These are phyloP conservation scores for Aspergillus wentii DNA, from an alignment of 495 filamentous ascomycete genomes.

Conservation along the genomic window DNA sequence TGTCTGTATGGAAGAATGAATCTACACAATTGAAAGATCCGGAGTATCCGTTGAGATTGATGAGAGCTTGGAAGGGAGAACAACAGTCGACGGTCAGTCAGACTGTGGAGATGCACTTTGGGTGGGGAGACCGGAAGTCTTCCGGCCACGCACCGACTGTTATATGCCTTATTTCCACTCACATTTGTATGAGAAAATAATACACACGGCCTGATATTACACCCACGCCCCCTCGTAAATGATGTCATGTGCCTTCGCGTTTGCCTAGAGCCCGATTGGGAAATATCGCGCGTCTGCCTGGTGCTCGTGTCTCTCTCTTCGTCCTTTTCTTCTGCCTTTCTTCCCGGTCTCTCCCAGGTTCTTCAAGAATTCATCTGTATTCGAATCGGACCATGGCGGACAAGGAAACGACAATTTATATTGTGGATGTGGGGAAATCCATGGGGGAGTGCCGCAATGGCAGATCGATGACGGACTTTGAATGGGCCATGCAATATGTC, in stretches of 20 bases:
- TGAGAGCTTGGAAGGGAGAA: conserved; percentile 54
- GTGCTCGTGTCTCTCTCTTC: conserved; percentile 6
- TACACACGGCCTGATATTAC: not conserved
- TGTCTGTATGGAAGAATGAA: conserved; percentile 35
- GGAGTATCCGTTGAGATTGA: too few species aligned
- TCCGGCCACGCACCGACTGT: not conserved
- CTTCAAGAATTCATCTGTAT: too few species aligned
- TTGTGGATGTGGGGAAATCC: conserved; percentile 79
- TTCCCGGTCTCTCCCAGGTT: too few species aligned
- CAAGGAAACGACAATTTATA: conserved; percentile 90
- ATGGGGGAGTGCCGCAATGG: conserved; percentile 74
- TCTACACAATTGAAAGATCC: too few species aligned
- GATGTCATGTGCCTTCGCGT: conserved; percentile 45
- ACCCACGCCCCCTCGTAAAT: conserved; percentile 14
- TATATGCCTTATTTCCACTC: not conserved
- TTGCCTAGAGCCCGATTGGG: conserved; percentile 27
- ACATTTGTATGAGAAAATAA: not conserved
- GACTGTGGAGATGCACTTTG: not conserved
- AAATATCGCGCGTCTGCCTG: conserved; percentile 47
- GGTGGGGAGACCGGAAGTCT: not conserved
- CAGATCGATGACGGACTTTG: conserved; percentile 75
- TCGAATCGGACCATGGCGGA: conserved; percentile 79
- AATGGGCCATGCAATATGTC: conserved; percentile 87
- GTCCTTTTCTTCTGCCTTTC: conserved; percentile 8
- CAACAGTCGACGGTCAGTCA: not conserved